phyloP scores from a whole-genome alignment of 495 filamentous ascomycete species.

The Xylaria longipes region DNA sequence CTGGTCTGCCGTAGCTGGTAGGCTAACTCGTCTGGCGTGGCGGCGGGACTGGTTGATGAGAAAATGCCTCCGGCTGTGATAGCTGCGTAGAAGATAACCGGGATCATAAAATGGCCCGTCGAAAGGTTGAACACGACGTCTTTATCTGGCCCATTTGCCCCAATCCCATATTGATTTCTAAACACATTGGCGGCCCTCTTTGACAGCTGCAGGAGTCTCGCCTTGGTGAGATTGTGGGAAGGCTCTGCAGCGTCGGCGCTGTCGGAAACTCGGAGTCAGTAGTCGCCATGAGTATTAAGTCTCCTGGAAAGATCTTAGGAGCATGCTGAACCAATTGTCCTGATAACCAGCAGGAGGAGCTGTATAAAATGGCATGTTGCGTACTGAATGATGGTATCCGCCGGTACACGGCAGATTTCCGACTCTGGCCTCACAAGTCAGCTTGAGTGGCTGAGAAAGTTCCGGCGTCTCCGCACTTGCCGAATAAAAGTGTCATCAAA shows the following conservation, averaged over 20 bases:
- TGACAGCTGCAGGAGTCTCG: conserved; percentile 48
- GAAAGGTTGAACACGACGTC: conserved; percentile 59
- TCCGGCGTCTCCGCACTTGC: conserved; percentile 1
- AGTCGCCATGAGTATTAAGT: conserved; percentile 27
- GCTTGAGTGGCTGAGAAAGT: not conserved
- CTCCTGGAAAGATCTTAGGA: not conserved
- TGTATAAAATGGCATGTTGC: not conserved
- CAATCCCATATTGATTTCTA: conserved; percentile 55
- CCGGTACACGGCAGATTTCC: conserved; percentile 6
- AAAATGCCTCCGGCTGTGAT: conserved; percentile 60
- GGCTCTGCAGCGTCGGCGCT: conserved; percentile 55
- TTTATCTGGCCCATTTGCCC: conserved; percentile 51
- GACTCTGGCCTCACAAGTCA: conserved; percentile 26
- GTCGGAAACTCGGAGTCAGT: conserved; percentile 44
- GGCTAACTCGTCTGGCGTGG: conserved; percentile 51
- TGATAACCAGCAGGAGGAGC: not conserved
- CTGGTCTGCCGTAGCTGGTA: conserved; percentile 50
- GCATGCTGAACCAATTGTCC: not conserved
- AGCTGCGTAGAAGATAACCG: conserved; percentile 54
- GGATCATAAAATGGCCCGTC: conserved; percentile 55
- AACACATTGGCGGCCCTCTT: conserved; percentile 55
- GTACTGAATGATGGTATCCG: conserved; percentile 22
- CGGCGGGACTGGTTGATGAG: conserved; percentile 50
- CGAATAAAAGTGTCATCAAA: conserved; percentile 26
- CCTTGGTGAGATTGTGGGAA: conserved; percentile 54